phyloP scores from a whole-genome alignment of 805 yeast species.

The Metschnikowia anglica region DNA sequence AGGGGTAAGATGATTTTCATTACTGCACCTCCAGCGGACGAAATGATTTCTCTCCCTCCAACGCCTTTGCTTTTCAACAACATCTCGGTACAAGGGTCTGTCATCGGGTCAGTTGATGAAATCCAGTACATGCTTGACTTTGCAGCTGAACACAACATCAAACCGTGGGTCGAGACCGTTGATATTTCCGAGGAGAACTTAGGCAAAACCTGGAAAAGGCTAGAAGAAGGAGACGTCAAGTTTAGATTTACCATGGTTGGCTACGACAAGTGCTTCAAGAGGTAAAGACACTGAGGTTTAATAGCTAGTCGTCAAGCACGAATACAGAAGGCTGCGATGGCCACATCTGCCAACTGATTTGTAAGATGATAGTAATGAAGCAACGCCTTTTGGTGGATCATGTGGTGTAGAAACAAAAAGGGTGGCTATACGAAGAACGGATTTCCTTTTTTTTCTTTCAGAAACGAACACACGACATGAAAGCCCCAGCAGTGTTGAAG shows the following conservation, averaged over 20 bases:
- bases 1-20: constrained; percentile 20
- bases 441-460: too few relatives aligned
- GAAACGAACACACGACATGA: too few relatives aligned
- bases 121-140: constrained; percentile 21
- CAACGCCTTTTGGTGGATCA: too few relatives aligned
- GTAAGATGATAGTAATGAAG: too few relatives aligned
- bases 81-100: constrained; percentile 18
- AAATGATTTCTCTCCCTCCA: constrained; percentile 14
- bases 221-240: constrained; percentile 19
- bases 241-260: constrained; percentile 21
- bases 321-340: too few relatives aligned
- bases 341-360: too few relatives aligned
- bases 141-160: constrained; percentile 20
- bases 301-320: too few relatives aligned
- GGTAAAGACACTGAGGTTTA: not conserved
- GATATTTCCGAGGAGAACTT: constrained; percentile 20
- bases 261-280: constrained; percentile 21
- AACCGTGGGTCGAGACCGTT: constrained; percentile 22
- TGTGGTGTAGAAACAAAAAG: too few relatives aligned
- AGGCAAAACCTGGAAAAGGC: constrained; percentile 18
- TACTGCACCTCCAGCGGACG: constrained; percentile 18
- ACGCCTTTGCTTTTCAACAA: constrained; percentile 14
- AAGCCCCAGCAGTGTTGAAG: too few relatives aligned
- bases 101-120: constrained; percentile 18
- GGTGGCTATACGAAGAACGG: too few relatives aligned